phyloP scores from a whole-genome alignment of 1,284 basidiomycete species.

The Apiotrichum montevideense region DNA sequence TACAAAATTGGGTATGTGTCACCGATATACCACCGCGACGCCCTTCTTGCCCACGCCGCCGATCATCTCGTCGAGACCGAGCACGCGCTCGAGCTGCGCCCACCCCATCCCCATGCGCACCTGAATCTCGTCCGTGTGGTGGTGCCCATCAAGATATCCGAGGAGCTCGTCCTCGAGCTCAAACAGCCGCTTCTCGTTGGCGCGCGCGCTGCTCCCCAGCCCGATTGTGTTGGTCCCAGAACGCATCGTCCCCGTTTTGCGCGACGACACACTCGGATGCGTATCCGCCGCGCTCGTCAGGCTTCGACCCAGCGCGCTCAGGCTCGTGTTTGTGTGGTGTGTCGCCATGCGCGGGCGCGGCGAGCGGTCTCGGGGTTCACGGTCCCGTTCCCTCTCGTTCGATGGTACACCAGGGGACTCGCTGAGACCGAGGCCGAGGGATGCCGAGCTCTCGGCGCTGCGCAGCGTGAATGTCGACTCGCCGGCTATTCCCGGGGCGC shows the following conservation, averaged over 20 bases:
- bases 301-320: conserved; percentile 6
- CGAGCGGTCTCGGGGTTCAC: not conserved
- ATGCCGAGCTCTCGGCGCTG: conserved; percentile 10
- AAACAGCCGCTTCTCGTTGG: conserved; percentile 8
- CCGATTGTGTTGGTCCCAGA: conserved; percentile 3
- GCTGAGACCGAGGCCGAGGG: conserved; percentile 24
- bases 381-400: not conserved
- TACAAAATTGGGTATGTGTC: not conserved
- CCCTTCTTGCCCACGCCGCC: conserved; percentile 36
- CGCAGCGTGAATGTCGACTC: conserved; percentile 39
- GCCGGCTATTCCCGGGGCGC: conserved; percentile 7
- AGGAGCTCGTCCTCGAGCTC: conserved; percentile 52
- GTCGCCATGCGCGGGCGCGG: not conserved
- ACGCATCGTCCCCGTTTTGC: conserved; percentile 10
- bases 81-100: conserved; percentile 71
- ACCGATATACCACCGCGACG: conserved; percentile 32
- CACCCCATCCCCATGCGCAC: conserved; percentile 75
- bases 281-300: conserved; percentile 13
- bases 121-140: conserved; percentile 85
- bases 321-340: too few relatives aligned
- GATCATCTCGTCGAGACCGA: conserved; percentile 47
- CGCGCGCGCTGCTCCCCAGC: not conserved
- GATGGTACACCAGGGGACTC: conserved; percentile 22
- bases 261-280: conserved; percentile 13
- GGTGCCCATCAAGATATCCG: conserved; percentile 70